Evolutionary conservation across 768 basidiomycete genomes (phyloP).

Genomic region (Mrakia frigida): DNA sequence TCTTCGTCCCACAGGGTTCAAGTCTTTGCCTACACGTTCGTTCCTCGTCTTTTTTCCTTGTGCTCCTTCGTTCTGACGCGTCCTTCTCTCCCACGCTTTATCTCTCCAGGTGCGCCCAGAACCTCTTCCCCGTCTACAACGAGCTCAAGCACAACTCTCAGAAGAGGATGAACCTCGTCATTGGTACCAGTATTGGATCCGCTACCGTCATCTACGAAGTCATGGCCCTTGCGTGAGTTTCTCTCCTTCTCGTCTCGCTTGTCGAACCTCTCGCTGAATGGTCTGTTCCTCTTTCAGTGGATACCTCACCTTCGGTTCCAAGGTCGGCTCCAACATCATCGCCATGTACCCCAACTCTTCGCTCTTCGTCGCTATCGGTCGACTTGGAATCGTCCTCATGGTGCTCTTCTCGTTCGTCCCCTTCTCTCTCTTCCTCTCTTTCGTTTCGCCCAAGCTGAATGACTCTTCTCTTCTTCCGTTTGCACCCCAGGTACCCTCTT

Average conservation of each 20-base stretch:
- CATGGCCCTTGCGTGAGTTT: slow-evolving; percentile 50
- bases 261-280: background rate
- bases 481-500: slow-evolving; percentile 62
- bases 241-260: background rate
- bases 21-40: slow-evolving; percentile 49
- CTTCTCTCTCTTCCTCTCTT: background rate
- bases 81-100: background rate
- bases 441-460: background rate
- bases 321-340: slow-evolving; percentile 83
- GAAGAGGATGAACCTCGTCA: slow-evolving; percentile 75
- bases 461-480: background rate
- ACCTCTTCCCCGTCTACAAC: slow-evolving; percentile 85
- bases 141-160: slow-evolving; percentile 79
- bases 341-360: slow-evolving; percentile 77
- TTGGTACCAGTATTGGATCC: slow-evolving; percentile 77
- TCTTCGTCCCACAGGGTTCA: slow-evolving; percentile 35
- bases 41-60: background rate
- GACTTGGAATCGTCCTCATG: slow-evolving; percentile 82
- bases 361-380: slow-evolving; percentile 84
- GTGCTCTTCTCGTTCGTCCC: slow-evolving; percentile 57
- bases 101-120: slow-evolving; percentile 47
- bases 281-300: slow-evolving; percentile 47
- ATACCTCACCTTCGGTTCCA: slow-evolving; percentile 88
- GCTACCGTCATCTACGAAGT: slow-evolving; percentile 80
- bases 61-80: background rate